These are phyloP conservation scores for Penicillium sp. DNA, from an alignment of 2,329 filamentous ascomycete species.

Conservation along the genomic window DNA sequence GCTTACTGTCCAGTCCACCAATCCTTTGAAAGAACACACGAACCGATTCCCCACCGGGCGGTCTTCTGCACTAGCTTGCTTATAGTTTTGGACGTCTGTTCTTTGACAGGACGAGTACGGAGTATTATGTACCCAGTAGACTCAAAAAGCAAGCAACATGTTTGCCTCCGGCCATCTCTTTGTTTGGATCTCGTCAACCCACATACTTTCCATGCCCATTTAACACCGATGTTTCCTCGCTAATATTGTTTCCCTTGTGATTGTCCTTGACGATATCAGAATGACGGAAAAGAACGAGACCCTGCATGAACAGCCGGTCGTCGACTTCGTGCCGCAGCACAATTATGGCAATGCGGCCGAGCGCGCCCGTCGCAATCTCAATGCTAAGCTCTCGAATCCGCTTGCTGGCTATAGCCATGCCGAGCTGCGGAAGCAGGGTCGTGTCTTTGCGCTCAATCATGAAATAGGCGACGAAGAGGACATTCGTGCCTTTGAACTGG, in stretches of 20 bases:
- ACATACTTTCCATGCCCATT: not conserved
- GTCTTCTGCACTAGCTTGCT: not conserved
- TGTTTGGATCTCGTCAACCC: not conserved
- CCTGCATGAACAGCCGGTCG: constrained; percentile 1
- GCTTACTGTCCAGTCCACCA: not conserved
- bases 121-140: not conserved
- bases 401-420: constrained; percentile 50
- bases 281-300: constrained; percentile 10
- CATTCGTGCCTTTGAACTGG: constrained; percentile 59
- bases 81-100: not conserved
- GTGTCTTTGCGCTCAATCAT: constrained; percentile 58
- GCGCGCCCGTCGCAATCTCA: constrained; percentile 41
- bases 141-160: not conserved
- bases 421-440: constrained; percentile 57
- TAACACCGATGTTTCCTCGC: not conserved
- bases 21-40: not conserved
- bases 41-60: not conserved
- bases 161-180: not conserved
- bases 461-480: constrained; percentile 57
- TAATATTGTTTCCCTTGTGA: not conserved
- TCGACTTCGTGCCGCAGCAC: constrained; percentile 24
- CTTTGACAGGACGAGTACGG: not conserved
- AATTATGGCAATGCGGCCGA: constrained; percentile 37
- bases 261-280: not conserved
- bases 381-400: constrained; percentile 56